phyloP scores from a whole-genome alignment of 495 filamentous ascomycete genomes.

The Lepraria neglecta region DNA sequence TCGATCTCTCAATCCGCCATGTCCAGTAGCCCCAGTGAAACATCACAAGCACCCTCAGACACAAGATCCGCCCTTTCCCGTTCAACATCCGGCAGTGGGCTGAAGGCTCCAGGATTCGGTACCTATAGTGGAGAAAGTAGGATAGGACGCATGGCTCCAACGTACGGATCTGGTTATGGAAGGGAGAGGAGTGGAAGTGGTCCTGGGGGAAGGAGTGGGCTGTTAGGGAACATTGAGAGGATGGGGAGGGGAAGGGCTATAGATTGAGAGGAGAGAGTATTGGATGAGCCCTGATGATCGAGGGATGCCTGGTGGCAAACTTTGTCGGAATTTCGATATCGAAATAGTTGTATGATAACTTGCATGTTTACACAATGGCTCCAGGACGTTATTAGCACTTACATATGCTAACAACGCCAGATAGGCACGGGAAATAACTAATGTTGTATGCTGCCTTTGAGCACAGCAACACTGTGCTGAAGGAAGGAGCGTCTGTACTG shows the following conservation, averaged over 20 bases:
- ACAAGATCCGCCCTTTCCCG: constrained; percentile 31
- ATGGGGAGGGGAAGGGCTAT: constrained; percentile 36
- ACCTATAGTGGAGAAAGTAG: constrained; percentile 32
- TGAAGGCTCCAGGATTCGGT: constrained; percentile 31
- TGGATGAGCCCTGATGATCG: too few species aligned
- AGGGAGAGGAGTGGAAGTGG: constrained; percentile 27
- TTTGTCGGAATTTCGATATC: too few species aligned
- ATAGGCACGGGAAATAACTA: too few species aligned
- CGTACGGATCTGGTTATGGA: not conserved
- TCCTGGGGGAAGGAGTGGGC: constrained; percentile 34
- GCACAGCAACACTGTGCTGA: too few species aligned
- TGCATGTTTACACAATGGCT: too few species aligned
- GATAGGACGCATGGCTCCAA: constrained; percentile 34
- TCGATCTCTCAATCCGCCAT: constrained; percentile 15
- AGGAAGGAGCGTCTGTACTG: too few species aligned
- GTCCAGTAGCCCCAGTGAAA: not conserved
- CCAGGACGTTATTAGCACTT: too few species aligned
- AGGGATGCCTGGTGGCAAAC: too few species aligned
- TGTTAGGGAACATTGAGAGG: constrained; percentile 44
- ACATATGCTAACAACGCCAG: too few species aligned
- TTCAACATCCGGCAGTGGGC: constrained; percentile 26
- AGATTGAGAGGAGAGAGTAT: constrained; percentile 8
- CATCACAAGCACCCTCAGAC: constrained; percentile 9
- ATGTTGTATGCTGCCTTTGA: too few species aligned
- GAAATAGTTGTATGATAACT: too few species aligned